Evolutionary conservation across 1,139 yeast species (phyloP).

Genomic region (Hyphopichia khmerensis): DNA sequence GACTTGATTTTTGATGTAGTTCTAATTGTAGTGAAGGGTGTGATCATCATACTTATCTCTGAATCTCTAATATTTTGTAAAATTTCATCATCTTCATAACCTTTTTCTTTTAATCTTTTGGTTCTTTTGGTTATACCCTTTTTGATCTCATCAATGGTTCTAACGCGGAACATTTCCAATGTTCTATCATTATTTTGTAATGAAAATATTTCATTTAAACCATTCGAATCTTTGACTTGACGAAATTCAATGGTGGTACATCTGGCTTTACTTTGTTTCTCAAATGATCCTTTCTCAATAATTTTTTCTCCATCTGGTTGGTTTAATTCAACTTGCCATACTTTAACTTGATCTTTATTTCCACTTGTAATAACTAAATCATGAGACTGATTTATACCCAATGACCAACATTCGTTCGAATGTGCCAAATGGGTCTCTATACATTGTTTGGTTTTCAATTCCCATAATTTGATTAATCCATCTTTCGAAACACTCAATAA

Average conservation of each 20-base stretch:
- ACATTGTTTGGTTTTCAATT: constrained; percentile 82
- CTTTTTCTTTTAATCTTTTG: constrained; percentile 75
- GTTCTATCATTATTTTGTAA: constrained; percentile 80
- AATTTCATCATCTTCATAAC: constrained; percentile 60
- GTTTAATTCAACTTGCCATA: constrained; percentile 68
- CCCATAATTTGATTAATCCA: constrained; percentile 92
- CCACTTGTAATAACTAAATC: constrained; percentile 68
- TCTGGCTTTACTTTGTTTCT: constrained; percentile 78
- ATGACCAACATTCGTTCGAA: constrained; percentile 88
- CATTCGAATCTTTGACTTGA: constrained; percentile 15
- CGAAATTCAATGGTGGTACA: constrained; percentile 63
- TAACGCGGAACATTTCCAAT: constrained; percentile 76
- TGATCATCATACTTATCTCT: constrained; percentile 57
- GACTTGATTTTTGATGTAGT: constrained; percentile 56
- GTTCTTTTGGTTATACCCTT: constrained; percentile 79
- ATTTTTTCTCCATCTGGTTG: constrained; percentile 55
- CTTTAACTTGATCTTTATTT: constrained; percentile 75
- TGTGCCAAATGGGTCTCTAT: constrained; percentile 94
- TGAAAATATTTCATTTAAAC: constrained; percentile 51
- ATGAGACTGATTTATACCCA: constrained; percentile 46
- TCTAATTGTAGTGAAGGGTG: constrained; percentile 64
- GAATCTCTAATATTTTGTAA: constrained; percentile 51
- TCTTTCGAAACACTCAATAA: constrained; percentile 80
- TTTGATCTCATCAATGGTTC: constrained; percentile 74
- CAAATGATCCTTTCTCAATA: constrained; percentile 62